phyloP scores from a whole-genome alignment of 331 rosid species.

The Acacia concinna region DNA sequence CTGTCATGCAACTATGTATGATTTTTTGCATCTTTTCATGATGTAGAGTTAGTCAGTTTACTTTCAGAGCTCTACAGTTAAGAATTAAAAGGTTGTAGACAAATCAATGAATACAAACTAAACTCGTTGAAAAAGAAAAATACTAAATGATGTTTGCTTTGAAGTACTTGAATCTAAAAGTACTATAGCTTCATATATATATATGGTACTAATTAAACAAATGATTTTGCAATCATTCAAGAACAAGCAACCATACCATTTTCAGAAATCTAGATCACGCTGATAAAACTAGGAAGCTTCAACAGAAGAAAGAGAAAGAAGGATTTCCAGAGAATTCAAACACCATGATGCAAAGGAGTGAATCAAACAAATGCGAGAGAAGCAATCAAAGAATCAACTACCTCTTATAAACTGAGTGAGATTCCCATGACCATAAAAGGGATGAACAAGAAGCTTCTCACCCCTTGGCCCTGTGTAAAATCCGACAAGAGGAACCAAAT shows the following conservation, averaged over 20 bases:
- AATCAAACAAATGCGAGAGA: not conserved
- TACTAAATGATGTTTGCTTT: not conserved
- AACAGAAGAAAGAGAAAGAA: not conserved
- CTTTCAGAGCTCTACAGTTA: not conserved
- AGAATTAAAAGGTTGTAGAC: not conserved
- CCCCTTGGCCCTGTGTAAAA: conserved; percentile 90
- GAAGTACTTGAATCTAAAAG: not conserved
- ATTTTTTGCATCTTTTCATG: not conserved
- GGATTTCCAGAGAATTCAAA: conserved; percentile 29
- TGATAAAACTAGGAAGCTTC: conserved; percentile 22
- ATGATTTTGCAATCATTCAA: conserved; percentile 1
- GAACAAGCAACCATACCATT: conserved; percentile 23
- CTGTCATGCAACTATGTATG: not conserved
- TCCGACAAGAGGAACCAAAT: conserved; percentile 90
- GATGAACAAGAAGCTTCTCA: conserved; percentile 95
- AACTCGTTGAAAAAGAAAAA: not conserved
- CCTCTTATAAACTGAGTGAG: conserved; percentile 82
- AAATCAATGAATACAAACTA: not conserved
- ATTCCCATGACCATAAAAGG: conserved; percentile 74
- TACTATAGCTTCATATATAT: not conserved
- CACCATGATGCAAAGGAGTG: conserved; percentile 16
- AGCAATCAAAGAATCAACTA: conserved; percentile 23
- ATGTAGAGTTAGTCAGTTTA: not conserved
- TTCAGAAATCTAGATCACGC: not conserved
- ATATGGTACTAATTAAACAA: not conserved